Percentiles rank a stretch among this genome's conserved stretches.
Conservation (phyloP, 768 basidiomycete genomes). For the Boletellus emodensis region DNA sequence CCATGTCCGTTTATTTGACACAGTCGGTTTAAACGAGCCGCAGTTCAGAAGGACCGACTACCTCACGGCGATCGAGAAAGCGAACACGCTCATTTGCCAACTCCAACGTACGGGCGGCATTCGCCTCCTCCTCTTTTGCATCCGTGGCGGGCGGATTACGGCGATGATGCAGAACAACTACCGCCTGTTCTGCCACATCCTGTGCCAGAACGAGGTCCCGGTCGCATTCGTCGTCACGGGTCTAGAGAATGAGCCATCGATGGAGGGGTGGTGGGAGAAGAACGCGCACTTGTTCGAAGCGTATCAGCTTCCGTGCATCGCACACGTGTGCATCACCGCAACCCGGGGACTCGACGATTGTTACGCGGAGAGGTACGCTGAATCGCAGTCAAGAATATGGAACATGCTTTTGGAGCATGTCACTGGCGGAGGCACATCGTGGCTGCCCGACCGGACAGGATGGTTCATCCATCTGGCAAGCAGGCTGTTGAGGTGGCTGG, state of each 20-base stretch:
- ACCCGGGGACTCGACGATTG: slow-evolving; percentile 23
- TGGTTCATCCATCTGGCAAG: slow-evolving; percentile 26
- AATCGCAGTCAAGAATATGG: slow-evolving; percentile 29
- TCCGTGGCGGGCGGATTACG: slow-evolving; percentile 32
- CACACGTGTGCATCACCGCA: slow-evolving; percentile 39
- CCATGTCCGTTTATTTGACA: slow-evolving; percentile 32
- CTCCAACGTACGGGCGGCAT: slow-evolving; percentile 31
- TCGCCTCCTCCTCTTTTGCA: slow-evolving; percentile 31
- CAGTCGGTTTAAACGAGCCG: slow-evolving; percentile 31
- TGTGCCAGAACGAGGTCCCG: slow-evolving; percentile 31
- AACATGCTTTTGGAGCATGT: slow-evolving; percentile 19
- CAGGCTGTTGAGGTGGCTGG: slow-evolving; percentile 17
- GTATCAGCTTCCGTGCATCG: slow-evolving; percentile 21
- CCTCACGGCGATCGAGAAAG: slow-evolving; percentile 29
- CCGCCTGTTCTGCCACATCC: slow-evolving; percentile 25
- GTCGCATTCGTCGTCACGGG: slow-evolving; percentile 31
- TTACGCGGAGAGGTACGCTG: slow-evolving; percentile 28
- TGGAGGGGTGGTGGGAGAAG: slow-evolving; percentile 34
- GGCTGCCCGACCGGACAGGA: slow-evolving; percentile 19
- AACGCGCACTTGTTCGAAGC: slow-evolving; percentile 32
- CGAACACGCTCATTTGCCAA: slow-evolving; percentile 33
- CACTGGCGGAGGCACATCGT: slow-evolving; percentile 9
- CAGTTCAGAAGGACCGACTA: slow-evolving; percentile 19
- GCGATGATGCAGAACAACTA: slow-evolving; percentile 30
- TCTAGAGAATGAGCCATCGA: slow-evolving; percentile 30